Evolutionary conservation across 768 basidiomycete species (phyloP).

Genomic region (Saitozyma sp.): DNA sequence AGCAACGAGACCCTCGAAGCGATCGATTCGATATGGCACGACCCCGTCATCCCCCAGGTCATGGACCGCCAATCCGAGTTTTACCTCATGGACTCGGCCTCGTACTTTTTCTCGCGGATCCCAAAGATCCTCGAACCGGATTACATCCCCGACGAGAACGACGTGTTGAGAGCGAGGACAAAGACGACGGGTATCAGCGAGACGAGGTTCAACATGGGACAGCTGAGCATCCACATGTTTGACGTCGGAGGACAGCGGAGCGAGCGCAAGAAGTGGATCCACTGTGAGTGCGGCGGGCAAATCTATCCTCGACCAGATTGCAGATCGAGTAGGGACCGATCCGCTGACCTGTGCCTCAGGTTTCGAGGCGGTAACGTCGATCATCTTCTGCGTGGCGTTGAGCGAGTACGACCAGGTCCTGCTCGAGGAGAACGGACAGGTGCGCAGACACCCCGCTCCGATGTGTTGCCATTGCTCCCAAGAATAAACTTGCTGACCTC

Average conservation of each 20-base stretch:
- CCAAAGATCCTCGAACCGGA: slow-evolving; percentile 74
- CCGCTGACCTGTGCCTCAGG: slow-evolving; percentile 47
- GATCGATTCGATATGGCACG: slow-evolving; percentile 57
- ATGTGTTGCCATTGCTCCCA: no score
- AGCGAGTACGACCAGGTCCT: slow-evolving; percentile 74
- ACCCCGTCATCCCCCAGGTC: slow-evolving; percentile 56
- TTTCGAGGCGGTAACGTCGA: slow-evolving; percentile 75
- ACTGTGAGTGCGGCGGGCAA: slow-evolving; percentile 44
- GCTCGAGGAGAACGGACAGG: slow-evolving; percentile 62
- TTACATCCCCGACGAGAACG: slow-evolving; percentile 83
- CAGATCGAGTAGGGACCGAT: no score
- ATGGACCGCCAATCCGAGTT: slow-evolving; percentile 64
- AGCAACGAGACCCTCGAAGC: slow-evolving; percentile 53
- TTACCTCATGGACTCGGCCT: slow-evolving; percentile 92
- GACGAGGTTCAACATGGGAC: slow-evolving; percentile 64
- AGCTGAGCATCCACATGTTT: slow-evolving; percentile 64
- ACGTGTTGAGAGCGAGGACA: slow-evolving; percentile 81
- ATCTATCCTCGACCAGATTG: background rate
- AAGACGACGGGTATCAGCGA: slow-evolving; percentile 90
- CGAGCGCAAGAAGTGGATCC: slow-evolving; percentile 64
- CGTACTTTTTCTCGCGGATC: slow-evolving; percentile 84
- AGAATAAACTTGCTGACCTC: no score
- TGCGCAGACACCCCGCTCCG: slow-evolving; percentile 9
- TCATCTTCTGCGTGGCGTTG: slow-evolving; percentile 74
- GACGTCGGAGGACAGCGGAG: slow-evolving; percentile 78